Evolutionary conservation across 2,329 filamentous ascomycete genomes (phyloP), one percentile per base, ranked within the genome.

Genomic region (Cercospora sesami): DNA sequence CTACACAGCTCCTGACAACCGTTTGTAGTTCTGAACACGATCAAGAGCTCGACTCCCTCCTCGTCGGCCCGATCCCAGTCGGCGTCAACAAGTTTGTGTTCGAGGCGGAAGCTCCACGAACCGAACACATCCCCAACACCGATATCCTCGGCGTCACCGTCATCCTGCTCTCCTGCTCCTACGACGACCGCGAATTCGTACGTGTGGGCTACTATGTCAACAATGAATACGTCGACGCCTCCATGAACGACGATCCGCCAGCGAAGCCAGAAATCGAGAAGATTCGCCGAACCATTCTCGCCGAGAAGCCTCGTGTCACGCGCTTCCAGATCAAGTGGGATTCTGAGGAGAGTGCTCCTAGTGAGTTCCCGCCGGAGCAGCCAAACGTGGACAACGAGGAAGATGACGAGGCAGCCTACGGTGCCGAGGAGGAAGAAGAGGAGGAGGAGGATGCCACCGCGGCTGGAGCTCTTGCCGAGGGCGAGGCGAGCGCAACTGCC

Each of bases 291-390:
- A 97, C 96, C 78, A 92, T 99, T 61, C 87, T 99, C 42, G 93
- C 94, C 3, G 94, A 98, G 83, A 99, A 99, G 87, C 95, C 95
- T 12, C 89, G 95, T 81, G 95, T 99, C 62, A 99, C 95, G 31
- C 89, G 95, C 72, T 99, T 99, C 78, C 93, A 94, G 55, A 99
- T 99, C 83, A 99, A 99, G 83, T 99, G 95, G 95, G 95, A 99
- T 78, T 95, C 92, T n/a, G 95, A 99, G 78, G 94, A 94, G 73
- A 95, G 93, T 79, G 95, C 95, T 31, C 95, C 95, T 2, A 90
- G 95, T 72, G 94, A 99, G 81, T 99, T 92, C 80, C 95, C 95
- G 31, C 96, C 95, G 69, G 95, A 99, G 80, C 95, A 99, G 82
- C 95, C 95, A 51, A 95, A 99, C 80, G 95, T 94, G 63, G 96